Base-by-base conservation (phyloP, 768 basidiomycete genomes). In the Boletus subparvulus region DNA sequence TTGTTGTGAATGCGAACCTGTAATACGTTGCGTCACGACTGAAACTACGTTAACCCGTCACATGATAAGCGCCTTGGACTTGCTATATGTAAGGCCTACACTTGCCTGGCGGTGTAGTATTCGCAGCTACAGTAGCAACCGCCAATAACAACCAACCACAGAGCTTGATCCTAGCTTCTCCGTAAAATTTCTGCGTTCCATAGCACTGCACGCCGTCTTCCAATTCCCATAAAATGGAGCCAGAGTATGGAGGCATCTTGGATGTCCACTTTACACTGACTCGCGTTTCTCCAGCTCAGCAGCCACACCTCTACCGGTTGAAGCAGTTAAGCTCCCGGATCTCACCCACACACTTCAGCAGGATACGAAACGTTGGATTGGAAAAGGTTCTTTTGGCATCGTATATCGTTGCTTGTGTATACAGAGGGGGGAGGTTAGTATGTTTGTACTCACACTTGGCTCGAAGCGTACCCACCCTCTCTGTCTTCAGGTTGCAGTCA, bases 401-500 rank as follows among this genome's bases (percentile, higher is more conserved):
- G 56, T 59, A 39, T 50, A 46, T 36, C 10, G 21, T 21, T 51
- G 56, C 44, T 11, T 10, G 7, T 28, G 33, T 8, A 3, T 13
- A 24, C 47, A 13, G 37, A 19, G 7, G 6, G 48, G 26, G 1
- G 26, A 46, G 48, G 58, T 59, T 14, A 36, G 56, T 2, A 41
- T 26, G 11, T 21, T 28, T 12, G 1, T 12, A 9, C n/a, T 33
- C 30, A 28, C 7, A 6, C 19, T 36, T 10, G 3, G 3, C 26
- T 30, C 32, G 17, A 6, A 2, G 7, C 17, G n/a, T 30, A 47
- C 24, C 40, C 11, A 11, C 16, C 13, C 24, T 19, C 9, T 2
- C 21, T 35, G 12, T 35, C 0, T 47, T 33, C 16, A 60, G 59
- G 56, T 60, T 4, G 56, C 59, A 2, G 30, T 59, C 1, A 59